Evolutionary conservation across 176 grass and related monocot genomes (phyloP), one percentile per base, ranked within the genome.

Genomic region (Thalia dealbata): DNA sequence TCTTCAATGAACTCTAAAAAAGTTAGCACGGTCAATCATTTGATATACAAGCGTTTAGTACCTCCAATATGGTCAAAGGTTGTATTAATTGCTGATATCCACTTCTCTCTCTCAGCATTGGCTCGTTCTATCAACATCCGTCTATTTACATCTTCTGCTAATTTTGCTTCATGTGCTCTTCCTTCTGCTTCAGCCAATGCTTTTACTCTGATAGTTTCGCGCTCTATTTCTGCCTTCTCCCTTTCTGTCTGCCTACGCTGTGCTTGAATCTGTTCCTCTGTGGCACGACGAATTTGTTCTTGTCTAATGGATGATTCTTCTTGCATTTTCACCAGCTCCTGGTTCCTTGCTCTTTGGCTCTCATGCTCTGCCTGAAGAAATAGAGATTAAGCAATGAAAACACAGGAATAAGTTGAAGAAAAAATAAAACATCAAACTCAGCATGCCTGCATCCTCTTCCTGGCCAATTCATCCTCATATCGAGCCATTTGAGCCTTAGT

Each of bases 11-110:
- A 30, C 10, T 2, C 32, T 32, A 19, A 9, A 43, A 44, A 43
- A 22, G 38, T 22, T 22, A 68, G 35, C n/a, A 71, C 50, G 27
- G 1, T 18, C 8, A n/a, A 71, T 71, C 19, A 46, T 51, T 71
- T 71, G 46, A 30, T 72, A 76, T 29, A 14, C 24, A 52, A 58
- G 14, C 11, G 75, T 30, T 22, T 46, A 38, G 82, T 80, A 99
- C 95, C 95, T 99, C 95, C 90, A 79, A 99, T 86, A 81, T 99
- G 95, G 46, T 86, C 90, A 66, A 99, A 99, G 11, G 95, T 99
- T 61, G 90, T 86, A 84, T 99, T 93, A 79, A 99, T 93, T 74
- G 82, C 90, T 77, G 86, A 74, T 19, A 88, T 69, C 95, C 95
- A 99, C 77, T 99, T 99, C 67, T 99, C 95, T 77, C 69, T 88